Evolutionary conservation across 306 rosid genomes (phyloP).

Genomic region (Pyrus pyrifolia): DNA sequence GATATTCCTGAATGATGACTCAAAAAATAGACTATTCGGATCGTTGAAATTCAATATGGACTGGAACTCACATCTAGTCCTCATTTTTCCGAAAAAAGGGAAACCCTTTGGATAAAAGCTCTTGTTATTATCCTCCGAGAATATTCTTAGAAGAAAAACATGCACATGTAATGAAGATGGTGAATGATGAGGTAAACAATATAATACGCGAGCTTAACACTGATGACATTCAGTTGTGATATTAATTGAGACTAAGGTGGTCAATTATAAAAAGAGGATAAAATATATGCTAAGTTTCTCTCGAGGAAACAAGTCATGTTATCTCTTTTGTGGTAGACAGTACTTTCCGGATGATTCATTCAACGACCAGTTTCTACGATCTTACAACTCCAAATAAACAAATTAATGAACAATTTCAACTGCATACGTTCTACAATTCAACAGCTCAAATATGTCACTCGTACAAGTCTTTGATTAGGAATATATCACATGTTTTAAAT

Average conservation of each 20-base stretch:
- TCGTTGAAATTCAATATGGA: too few species aligned
- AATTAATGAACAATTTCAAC: not conserved
- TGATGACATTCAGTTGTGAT: not conserved
- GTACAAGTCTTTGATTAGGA: too few species aligned
- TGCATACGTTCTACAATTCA: not conserved
- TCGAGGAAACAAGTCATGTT: not conserved
- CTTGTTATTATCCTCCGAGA: not conserved
- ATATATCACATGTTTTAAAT: too few species aligned
- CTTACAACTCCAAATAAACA: not conserved
- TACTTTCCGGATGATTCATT: not conserved
- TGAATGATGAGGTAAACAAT: not conserved
- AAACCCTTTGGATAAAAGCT: too few species aligned
- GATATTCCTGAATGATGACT: too few species aligned
- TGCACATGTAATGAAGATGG: not conserved
- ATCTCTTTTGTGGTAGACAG: not conserved
- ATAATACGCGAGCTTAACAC: not conserved
- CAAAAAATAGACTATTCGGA: fast-evolving
- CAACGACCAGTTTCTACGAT: not conserved
- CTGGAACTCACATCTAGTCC: too few species aligned
- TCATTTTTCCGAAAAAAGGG: too few species aligned
- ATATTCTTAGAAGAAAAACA: not conserved
- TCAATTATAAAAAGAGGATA: not conserved
- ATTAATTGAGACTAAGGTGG: not conserved
- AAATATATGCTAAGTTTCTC: not conserved
- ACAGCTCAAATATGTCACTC: too few species aligned